Conservation (phyloP, 2,329 filamentous ascomycete genomes). For the Pseudogymnoascus sp. region DNA sequence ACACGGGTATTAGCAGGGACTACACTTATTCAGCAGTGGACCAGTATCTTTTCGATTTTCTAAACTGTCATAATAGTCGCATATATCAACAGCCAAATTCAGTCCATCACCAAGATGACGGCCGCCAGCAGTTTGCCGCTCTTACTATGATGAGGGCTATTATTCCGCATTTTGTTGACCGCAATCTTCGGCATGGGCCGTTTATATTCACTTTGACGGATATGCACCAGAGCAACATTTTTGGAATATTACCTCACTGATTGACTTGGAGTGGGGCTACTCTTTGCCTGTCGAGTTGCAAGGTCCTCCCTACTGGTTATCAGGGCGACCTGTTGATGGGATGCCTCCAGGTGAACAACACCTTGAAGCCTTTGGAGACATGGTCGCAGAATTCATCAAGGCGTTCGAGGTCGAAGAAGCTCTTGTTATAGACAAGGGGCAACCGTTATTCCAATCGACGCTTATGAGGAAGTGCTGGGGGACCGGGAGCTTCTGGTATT, state of each 20-base stretch:
- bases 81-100: neutral
- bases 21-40: neutral
- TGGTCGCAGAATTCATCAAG: constrained; percentile 19
- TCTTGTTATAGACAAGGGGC: neutral
- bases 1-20: neutral
- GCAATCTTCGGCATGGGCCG: neutral
- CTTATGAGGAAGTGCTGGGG: constrained; percentile 21
- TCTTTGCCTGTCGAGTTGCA: constrained; percentile 27
- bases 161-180: neutral
- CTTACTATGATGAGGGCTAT: neutral
- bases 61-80: neutral
- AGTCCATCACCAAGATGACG: neutral
- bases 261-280: constrained; percentile 10
- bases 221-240: neutral
- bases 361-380: constrained; percentile 14
- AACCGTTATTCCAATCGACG: constrained; percentile 11
- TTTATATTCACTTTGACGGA: neutral
- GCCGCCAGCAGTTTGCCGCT: neutral
- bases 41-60: neutral
- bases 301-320: constrained; percentile 29
- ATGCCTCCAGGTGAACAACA: constrained; percentile 17
- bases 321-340: constrained; percentile 15
- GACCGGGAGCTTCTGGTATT: constrained; percentile 23
- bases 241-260: neutral
- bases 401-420: constrained; percentile 21